A percentile compares a stretch with the other conserved stretches of the same genome.
phyloP scores from a whole-genome alignment of 768 basidiomycete species.

The Leccinum incarnatum region DNA sequence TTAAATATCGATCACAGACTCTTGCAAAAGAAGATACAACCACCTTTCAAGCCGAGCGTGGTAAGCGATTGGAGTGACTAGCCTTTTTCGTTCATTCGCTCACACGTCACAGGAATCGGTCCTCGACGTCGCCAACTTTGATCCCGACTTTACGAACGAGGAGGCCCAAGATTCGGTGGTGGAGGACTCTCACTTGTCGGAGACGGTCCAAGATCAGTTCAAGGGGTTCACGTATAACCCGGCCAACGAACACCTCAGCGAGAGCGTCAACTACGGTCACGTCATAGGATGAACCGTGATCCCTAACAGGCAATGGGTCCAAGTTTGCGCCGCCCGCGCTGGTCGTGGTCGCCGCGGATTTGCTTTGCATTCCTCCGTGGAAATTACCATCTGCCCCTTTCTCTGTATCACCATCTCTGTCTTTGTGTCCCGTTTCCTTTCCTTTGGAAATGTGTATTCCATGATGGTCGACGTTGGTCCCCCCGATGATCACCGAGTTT shows the following conservation, averaged over 20 bases:
- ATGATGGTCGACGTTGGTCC: not conserved
- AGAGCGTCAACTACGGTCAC: conserved; percentile 67
- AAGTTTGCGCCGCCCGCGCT: conserved; percentile 12
- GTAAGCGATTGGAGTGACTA: conserved; percentile 42
- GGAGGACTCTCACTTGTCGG: conserved; percentile 85
- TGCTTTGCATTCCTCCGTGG: conserved; percentile 1
- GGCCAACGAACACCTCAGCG: conserved; percentile 78
- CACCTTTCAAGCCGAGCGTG: conserved; percentile 96
- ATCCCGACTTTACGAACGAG: conserved; percentile 95
- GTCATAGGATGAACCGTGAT: conserved; percentile 31
- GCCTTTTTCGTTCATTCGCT: not conserved
- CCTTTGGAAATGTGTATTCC: conserved; percentile 1
- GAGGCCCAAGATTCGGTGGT: conserved; percentile 95
- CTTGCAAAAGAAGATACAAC: conserved; percentile 92
- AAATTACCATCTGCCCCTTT: not conserved
- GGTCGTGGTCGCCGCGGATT: conserved; percentile 18
- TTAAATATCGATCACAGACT: conserved; percentile 42
- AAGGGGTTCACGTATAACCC: conserved; percentile 88
- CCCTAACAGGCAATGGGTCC: not conserved
- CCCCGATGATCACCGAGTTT: not conserved
- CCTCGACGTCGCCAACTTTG: conserved; percentile 95
- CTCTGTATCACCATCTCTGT: not conserved
- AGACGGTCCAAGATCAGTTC: conserved; percentile 98
- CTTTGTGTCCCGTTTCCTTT: not conserved
- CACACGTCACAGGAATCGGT: conserved; percentile 66